Percentiles rank a stretch among this genome's conserved stretches.
phyloP scores from a whole-genome alignment of 1,284 basidiomycete species.

The Fistulinella cinereoalba region DNA sequence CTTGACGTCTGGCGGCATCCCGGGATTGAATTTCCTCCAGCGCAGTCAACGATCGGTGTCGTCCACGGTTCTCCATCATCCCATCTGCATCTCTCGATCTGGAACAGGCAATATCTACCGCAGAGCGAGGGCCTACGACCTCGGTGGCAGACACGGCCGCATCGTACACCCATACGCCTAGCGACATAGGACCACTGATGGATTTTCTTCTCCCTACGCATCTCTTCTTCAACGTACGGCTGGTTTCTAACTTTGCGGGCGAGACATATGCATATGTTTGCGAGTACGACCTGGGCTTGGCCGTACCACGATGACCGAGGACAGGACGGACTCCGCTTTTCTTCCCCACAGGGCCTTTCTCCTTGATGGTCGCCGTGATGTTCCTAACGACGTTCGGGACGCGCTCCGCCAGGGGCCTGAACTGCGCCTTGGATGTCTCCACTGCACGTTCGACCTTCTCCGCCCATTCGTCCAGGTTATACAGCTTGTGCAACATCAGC shows the following conservation, averaged over 20 bases:
- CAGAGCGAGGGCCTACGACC: slow-evolving; percentile 15
- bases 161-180: slow-evolving; percentile 49
- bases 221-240: slow-evolving; percentile 51
- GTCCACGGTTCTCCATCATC: slow-evolving; percentile 8
- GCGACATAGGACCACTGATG: slow-evolving; percentile 33
- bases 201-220: slow-evolving; percentile 55
- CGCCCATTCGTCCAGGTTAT: slow-evolving; percentile 58
- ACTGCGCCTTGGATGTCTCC: slow-evolving; percentile 51
- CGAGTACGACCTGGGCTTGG: slow-evolving; percentile 12
- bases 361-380: slow-evolving; percentile 15
- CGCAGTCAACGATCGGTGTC: slow-evolving; percentile 25
- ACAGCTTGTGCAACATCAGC: slow-evolving; percentile 61
- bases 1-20: slow-evolving; percentile 8
- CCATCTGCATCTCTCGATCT: slow-evolving; percentile 1
- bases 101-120: slow-evolving; percentile 23
- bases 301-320: slow-evolving; percentile 8
- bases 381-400: slow-evolving; percentile 17
- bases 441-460: slow-evolving; percentile 55
- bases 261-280: too few relatives aligned
- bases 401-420: slow-evolving; percentile 48
- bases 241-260: slow-evolving; percentile 21
- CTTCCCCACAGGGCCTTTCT: slow-evolving; percentile 29
- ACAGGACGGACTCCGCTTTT: slow-evolving; percentile 28
- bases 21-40: slow-evolving; percentile 15
- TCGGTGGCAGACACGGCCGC: slow-evolving; percentile 45